phyloP scores from a whole-genome alignment of 495 filamentous ascomycete genomes.

The Geoglossum glabrum region DNA sequence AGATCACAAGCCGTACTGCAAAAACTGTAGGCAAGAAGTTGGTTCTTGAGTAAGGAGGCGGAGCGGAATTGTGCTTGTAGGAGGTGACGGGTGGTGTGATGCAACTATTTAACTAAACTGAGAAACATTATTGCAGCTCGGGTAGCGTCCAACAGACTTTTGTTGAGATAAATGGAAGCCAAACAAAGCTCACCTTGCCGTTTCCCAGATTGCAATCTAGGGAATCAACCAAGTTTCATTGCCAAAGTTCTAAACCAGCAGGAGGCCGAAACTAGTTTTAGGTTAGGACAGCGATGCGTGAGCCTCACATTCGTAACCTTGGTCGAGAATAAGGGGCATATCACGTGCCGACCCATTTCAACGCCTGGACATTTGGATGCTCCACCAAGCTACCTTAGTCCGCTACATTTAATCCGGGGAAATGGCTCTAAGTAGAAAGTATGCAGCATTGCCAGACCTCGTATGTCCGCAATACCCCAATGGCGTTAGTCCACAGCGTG shows the following conservation, averaged over 20 bases:
- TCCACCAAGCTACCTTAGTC: background rate
- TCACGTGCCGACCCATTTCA: background rate
- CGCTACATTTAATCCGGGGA: background rate
- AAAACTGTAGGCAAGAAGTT: background rate
- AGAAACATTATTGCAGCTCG: too few relatives aligned
- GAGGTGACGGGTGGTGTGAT: too few relatives aligned
- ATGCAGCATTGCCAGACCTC: constrained; percentile 67
- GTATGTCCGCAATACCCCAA: constrained; percentile 26
- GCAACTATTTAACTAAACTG: too few relatives aligned
- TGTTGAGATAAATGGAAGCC: too few relatives aligned
- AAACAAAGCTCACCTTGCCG: too few relatives aligned
- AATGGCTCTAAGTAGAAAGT: constrained; percentile 41
- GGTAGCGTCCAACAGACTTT: too few relatives aligned
- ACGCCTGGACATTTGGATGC: background rate
- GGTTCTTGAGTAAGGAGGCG: background rate
- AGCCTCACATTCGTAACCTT: background rate
- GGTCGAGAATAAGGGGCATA: background rate
- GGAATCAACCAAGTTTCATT: too few relatives aligned
- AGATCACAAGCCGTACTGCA: background rate
- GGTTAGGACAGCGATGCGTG: background rate
- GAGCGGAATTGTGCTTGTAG: too few relatives aligned
- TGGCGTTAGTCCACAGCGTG: constrained; percentile 8
- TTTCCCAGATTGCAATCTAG: too few relatives aligned
- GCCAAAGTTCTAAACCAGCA: background rate
- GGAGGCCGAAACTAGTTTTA: background rate